Conservation (phyloP, 1,284 basidiomycete genomes). For the Thelephora terrestris region DNA sequence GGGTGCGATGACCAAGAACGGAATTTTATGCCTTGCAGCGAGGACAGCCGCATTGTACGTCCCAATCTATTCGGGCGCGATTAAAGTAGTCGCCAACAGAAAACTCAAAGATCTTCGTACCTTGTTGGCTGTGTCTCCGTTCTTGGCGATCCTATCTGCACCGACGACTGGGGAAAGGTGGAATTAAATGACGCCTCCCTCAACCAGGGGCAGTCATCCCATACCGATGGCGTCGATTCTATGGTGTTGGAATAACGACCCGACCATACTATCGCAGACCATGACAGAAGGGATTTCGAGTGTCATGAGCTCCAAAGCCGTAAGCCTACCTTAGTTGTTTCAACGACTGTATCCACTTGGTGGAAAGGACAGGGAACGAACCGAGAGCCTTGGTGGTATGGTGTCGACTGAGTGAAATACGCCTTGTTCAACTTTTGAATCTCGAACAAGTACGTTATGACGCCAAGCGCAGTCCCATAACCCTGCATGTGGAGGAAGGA, state of each 20-base stretch:
- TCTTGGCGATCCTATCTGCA: conserved; percentile 77
- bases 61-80: conserved; percentile 37
- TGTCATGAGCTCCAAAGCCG: conserved; percentile 77
- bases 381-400: conserved; percentile 88
- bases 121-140: conserved; percentile 94
- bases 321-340: conserved; percentile 44
- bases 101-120: conserved; percentile 25
- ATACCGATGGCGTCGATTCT: conserved; percentile 79
- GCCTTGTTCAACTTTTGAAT: conserved; percentile 66
- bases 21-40: conserved; percentile 74
- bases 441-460: conserved; percentile 83
- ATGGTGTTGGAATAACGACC: conserved; percentile 82
- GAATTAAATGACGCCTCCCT: neutral
- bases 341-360: neutral
- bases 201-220: conserved; percentile 16
- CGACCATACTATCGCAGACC: conserved; percentile 94
- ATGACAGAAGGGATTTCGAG: conserved; percentile 80
- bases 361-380: conserved; percentile 16
- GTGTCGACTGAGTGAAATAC: conserved; percentile 86
- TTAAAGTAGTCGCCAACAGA: neutral
- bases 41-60: conserved; percentile 88
- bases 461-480: conserved; percentile 88
- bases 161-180: conserved; percentile 51
- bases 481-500: conserved; percentile 35
- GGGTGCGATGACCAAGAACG: conserved; percentile 86